phyloP scores from a whole-genome alignment of 495 filamentous ascomycete genomes.

The Stereocaulon alpinum region DNA sequence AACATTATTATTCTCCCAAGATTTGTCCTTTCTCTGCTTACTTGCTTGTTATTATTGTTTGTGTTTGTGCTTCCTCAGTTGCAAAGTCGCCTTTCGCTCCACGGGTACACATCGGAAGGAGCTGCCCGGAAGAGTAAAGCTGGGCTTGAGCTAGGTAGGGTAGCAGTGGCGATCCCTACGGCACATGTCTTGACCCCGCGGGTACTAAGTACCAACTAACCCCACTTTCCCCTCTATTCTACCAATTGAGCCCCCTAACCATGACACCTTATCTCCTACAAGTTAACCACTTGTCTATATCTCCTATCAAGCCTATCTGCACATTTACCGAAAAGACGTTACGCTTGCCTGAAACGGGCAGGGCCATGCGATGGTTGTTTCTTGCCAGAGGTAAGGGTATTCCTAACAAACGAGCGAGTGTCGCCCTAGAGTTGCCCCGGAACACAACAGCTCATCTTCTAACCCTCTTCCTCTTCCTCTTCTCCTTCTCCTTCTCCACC shows the following conservation, averaged over 20 bases:
- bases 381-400: not conserved
- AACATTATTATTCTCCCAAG: no score
- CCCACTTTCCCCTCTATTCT: not conserved
- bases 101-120: no score
- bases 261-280: constrained; percentile 8
- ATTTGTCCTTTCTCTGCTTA: no score
- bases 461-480: not conserved
- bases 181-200: not conserved
- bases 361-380: constrained; percentile 2
- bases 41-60: no score
- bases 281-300: not conserved
- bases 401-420: no score
- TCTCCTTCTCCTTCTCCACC: not conserved
- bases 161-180: no score
- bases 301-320: constrained; percentile 1
- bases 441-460: not conserved
- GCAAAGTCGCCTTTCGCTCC: no score
- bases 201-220: no score
- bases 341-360: constrained; percentile 12
- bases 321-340: not conserved
- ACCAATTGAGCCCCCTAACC: not conserved
- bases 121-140: no score
- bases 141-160: no score
- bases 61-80: no score
- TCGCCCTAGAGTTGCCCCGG: not conserved